A percentile compares a stretch with the other conserved stretches of the same genome.
Evolutionary conservation across 192 early-diverging fungal species (phyloP).

Genomic region (Backusella westeae): DNA sequence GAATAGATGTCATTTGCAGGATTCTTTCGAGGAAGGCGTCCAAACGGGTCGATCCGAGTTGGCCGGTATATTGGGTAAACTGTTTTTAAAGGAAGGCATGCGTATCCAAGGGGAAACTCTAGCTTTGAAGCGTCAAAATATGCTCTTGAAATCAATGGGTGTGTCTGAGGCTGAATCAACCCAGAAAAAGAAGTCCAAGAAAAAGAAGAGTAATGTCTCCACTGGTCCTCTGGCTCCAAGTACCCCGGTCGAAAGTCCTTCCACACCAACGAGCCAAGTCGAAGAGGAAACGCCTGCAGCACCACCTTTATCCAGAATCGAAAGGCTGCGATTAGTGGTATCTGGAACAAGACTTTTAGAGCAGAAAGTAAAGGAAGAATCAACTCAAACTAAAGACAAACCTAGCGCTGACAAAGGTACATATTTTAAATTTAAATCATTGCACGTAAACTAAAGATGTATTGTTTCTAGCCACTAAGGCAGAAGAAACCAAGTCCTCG

Average conservation of each 20-base stretch:
- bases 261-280: background rate
- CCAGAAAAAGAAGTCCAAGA: constrained; percentile 16
- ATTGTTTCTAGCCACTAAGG: background rate
- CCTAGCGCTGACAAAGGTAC: background rate
- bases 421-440: background rate
- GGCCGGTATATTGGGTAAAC: constrained; percentile 66
- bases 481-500: background rate
- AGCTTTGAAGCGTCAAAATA: constrained; percentile 51
- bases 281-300: background rate
- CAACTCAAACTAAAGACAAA: background rate
- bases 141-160: constrained; percentile 52
- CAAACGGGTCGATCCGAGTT: constrained; percentile 66
- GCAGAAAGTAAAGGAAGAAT: background rate
- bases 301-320: background rate
- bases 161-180: constrained; percentile 21
- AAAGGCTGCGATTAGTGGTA: background rate
- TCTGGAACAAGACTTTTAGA: background rate
- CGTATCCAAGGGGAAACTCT: constrained; percentile 61
- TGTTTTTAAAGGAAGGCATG: constrained; percentile 75
- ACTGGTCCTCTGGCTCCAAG: background rate
- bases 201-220: constrained; percentile 29
- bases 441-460: background rate
- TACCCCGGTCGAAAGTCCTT: too few relatives aligned
- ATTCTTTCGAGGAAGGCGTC: constrained; percentile 68
- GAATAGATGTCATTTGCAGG: constrained; percentile 59